A percentile compares a stretch with the other conserved stretches of the same genome.
Evolutionary conservation across 805 yeast species (phyloP).

Genomic region (Wickerhamomyces canadensis): DNA sequence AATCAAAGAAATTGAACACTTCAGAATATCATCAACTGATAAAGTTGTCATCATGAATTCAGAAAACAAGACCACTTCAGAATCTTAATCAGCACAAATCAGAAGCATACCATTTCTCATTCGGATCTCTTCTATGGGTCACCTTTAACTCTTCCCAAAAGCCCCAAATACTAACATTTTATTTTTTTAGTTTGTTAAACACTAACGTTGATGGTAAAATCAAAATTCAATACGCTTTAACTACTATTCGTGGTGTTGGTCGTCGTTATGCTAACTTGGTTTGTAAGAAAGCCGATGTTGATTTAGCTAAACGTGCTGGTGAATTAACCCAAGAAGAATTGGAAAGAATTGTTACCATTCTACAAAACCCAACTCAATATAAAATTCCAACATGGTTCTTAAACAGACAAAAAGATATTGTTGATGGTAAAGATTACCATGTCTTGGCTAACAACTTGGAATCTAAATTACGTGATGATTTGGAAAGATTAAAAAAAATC

Average conservation of each 20-base stretch:
- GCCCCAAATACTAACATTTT: too few relatives aligned
- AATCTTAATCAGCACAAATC: too few relatives aligned
- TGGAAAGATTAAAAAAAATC: constrained; percentile 99
- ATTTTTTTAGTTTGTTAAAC: constrained; percentile 98
- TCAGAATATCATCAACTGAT: too few relatives aligned
- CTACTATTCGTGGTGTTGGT: constrained; percentile 99
- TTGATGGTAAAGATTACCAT: constrained; percentile 99
- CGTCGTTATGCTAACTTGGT: constrained; percentile 99
- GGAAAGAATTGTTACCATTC: constrained; percentile 98
- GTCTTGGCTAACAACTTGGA: constrained; percentile 98
- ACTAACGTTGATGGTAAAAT: constrained; percentile 99
- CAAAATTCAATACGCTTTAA: constrained; percentile 99
- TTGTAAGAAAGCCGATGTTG: constrained; percentile 99
- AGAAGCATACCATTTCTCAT: too few relatives aligned
- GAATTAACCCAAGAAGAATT: constrained; percentile 99
- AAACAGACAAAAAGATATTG: constrained; percentile 98
- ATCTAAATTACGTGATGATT: constrained; percentile 98
- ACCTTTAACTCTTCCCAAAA: too few relatives aligned
- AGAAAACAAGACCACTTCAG: too few relatives aligned
- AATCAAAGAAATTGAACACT: too few relatives aligned
- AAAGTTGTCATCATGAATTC: too few relatives aligned
- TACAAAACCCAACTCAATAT: constrained; percentile 99
- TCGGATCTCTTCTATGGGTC: too few relatives aligned
- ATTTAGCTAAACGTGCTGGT: constrained; percentile 98
- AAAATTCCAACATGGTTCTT: constrained; percentile 99